Base-by-base conservation (phyloP, 169 alveolate species). In the Blepharisma undulans region DNA sequence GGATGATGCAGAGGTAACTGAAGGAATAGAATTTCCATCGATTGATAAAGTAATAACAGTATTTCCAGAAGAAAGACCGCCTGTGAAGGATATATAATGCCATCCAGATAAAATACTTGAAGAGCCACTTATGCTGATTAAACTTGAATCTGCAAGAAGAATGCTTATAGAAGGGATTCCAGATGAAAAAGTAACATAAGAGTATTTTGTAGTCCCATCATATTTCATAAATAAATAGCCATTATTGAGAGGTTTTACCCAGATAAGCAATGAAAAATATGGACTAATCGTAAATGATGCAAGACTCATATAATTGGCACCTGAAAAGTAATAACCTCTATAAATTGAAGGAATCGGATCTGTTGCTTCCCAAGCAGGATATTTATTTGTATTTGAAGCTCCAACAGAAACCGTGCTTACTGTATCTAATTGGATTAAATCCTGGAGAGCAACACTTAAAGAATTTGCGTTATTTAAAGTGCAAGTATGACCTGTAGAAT, bases 301-400 rank as follows among this genome's bases (percentile, higher is more conserved):
- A 18, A n/a, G n/a, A n/a, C 16, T 12, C 12, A 76, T 12, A 76
- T 76, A 76, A 18, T 21, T 22, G 12, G 12, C 72, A 27, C 74
- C 59, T 10, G 16, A 14, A 22, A 80, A 80, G 25, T 80, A 80
- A 80, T 80, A 80, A 18, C 88, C 88, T 80, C 88, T 16, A 22
- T 80, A 10, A 10, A 16, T 80, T 16, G 14, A 18, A 18, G 88
- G 88, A 60, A 60, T 27, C 16, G 88, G 88, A 72, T 80, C 88
- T 14, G 16, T 14, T 16, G 88, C 22, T 60, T 80, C 88, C 12
- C 22, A 80, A 33, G 61, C 32, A n/a, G 88, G 88, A 72, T 80
- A 80, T 27, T 27, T 27, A 14, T 12, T 80, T 14, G 71, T 14
- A 16, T 12, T 19, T 14, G 74, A 27, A 16, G 74, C 22, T 14